phyloP scores from a whole-genome alignment of 257 asterid species.

The Solanum chaucha region DNA sequence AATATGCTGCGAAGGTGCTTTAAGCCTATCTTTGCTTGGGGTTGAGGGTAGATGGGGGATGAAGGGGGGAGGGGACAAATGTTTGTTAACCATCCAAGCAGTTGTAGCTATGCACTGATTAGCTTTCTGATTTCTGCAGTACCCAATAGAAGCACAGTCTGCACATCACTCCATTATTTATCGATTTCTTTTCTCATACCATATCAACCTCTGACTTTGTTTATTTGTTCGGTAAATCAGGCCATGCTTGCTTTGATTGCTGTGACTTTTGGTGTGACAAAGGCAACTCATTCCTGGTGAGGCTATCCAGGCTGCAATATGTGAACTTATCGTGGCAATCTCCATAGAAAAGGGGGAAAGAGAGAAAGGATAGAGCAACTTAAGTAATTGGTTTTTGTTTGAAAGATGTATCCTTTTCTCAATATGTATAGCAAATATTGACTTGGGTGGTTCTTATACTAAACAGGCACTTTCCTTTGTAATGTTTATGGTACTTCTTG shows the following conservation, averaged over 20 bases:
- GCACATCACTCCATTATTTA: background rate
- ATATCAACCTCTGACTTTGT: background rate
- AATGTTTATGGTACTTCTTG: background rate
- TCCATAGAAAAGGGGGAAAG: background rate
- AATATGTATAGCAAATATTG: background rate
- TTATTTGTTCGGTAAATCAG: constrained; percentile 20
- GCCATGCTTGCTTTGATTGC: constrained; percentile 64
- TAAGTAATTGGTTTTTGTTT: background rate
- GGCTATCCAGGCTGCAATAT: background rate
- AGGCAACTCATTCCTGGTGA: constrained; percentile 56
- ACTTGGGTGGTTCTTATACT: background rate
- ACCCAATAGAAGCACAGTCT: background rate
- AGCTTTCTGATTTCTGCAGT: background rate
- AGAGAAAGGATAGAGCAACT: background rate
- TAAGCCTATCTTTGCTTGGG: background rate
- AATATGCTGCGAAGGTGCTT: background rate
- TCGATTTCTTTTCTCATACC: background rate
- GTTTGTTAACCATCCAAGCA: background rate
- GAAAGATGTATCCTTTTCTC: background rate
- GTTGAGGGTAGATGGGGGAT: background rate
- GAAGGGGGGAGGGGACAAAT: background rate
- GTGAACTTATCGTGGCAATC: background rate
- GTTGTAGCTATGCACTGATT: background rate
- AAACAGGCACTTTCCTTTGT: background rate
- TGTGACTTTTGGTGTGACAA: constrained; percentile 68